Percentiles rank a stretch among this genome's conserved stretches.
Conservation (phyloP, 176 grass and related monocot species). For the Triticum timopheevii region DNA sequence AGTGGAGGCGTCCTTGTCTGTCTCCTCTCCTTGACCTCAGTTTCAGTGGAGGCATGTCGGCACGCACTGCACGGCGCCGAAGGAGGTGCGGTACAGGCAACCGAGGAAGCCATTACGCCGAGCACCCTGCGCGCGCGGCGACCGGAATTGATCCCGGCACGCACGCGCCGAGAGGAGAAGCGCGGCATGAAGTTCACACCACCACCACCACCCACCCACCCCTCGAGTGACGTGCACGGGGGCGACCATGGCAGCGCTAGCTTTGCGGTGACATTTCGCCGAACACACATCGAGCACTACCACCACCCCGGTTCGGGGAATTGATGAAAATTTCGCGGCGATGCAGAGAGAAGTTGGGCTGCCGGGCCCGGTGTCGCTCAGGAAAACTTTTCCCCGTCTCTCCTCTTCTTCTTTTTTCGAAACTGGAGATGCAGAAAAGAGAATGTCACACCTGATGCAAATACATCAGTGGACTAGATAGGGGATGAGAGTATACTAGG, state of each 20-base stretch:
- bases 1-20: neutral
- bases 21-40: neutral
- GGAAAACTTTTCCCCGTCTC: neutral
- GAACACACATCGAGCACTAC: neutral
- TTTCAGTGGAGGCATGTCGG: constrained; percentile 2
- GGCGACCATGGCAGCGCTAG: neutral
- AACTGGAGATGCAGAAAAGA: no score
- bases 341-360: neutral
- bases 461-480: no score
- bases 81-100: neutral
- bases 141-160: neutral
- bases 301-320: neutral
- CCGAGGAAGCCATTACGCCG: neutral
- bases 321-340: neutral
- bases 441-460: no score
- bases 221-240: neutral
- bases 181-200: no score
- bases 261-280: neutral
- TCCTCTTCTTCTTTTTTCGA: no score
- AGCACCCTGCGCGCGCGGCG: neutral
- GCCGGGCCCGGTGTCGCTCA: neutral
- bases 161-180: neutral
- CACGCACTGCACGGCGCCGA: neutral
- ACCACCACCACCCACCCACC: no score
- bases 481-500: no score